Evolutionary conservation across 2,329 filamentous ascomycete species (phyloP), one percentile per base, ranked within the genome.

Genomic region (Penicillium sp.): DNA sequence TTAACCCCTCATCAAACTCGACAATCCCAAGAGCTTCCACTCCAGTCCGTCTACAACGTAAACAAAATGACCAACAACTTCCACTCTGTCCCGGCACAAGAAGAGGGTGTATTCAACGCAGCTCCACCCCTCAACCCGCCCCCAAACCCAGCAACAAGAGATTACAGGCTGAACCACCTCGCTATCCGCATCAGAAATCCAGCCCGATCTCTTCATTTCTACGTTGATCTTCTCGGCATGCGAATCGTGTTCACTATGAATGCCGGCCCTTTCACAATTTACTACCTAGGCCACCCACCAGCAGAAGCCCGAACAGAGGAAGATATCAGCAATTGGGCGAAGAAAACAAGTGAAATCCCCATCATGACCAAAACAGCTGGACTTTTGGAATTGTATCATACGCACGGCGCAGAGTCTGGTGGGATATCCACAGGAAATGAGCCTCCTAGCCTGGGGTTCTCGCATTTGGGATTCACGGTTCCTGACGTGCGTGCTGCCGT

Each of bases 221-320:
- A 75, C 48, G 61, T 73, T 41, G 55, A 71, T 34, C 64, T 74
- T 8, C 67, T 75, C 60, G 72, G 72, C 49, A 74, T 75, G 72
- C 70, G 72, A 9, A 66, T 72, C 4, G 61, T 75, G 22, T 75
- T 74, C 54, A 72, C 64, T 21, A 69, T 74, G 65, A 74, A 75
- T 47, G 63, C 68, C 32, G 71, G 73, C 7, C 72, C 71, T 7
- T 74, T 72, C 58, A 75, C 72, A 7, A 69, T 75, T 48, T 75
- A 75, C 58, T 75, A 74, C 50, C 68, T 75, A 5, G 72, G 71
- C 6, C 70, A 74, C 40, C 72, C 72, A 4, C 64, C 67, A 11
- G 65, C 67, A 13, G 51, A 61, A 11, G 62, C 60, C 24, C 24
- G 8, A n/a, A 49, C 38, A 7, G 24, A 58, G 57, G 63, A 62